These are phyloP conservation scores for Cladosporium sp. DNA, from an alignment of 2,329 filamentous ascomycete species.

Conservation along the genomic window DNA sequence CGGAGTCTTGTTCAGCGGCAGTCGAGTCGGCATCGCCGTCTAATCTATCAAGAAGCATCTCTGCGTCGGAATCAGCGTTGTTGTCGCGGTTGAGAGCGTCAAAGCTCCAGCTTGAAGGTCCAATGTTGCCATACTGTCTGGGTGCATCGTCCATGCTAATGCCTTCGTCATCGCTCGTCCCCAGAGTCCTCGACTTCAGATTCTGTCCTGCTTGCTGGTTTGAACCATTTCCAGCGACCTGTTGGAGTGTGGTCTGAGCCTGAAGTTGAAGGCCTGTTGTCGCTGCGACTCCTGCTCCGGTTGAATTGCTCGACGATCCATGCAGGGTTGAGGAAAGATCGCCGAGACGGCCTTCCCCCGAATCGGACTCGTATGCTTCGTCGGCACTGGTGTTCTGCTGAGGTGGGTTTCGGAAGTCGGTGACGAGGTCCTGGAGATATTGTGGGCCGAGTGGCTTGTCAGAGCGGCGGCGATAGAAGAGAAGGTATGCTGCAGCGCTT, in stretches of 20 bases:
- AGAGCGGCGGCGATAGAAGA: slow-evolving; percentile 91
- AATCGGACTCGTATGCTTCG: slow-evolving; percentile 40
- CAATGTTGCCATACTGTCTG: slow-evolving; percentile 8
- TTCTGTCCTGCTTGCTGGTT: slow-evolving; percentile 6
- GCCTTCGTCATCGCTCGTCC: slow-evolving; percentile 14
- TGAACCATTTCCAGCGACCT: slow-evolving; percentile 11
- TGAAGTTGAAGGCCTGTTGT: slow-evolving; percentile 17
- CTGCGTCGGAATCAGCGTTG: slow-evolving; percentile 12
- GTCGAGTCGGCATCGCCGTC: slow-evolving; percentile 9
- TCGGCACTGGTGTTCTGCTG: slow-evolving; percentile 40
- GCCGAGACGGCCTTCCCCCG: slow-evolving; percentile 86
- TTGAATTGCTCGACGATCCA: slow-evolving; percentile 91
- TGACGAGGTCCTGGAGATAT: slow-evolving; percentile 66
- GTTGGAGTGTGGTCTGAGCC: slow-evolving; percentile 1
- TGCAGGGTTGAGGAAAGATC: slow-evolving; percentile 69
- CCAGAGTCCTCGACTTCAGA: slow-evolving; percentile 11
- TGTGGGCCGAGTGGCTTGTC: slow-evolving; percentile 72
- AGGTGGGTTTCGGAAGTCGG: slow-evolving; percentile 54
- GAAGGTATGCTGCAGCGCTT: slow-evolving; percentile 76
- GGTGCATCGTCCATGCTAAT: slow-evolving; percentile 2
- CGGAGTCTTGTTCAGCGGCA: background rate
- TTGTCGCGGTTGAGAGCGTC: background rate
- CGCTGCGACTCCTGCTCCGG: slow-evolving; percentile 57
- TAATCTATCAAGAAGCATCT: slow-evolving; percentile 9
- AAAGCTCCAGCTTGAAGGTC: slow-evolving; percentile 5